Evolutionary conservation across 208 protist genomes (phyloP).

Genomic region (Leishmania tropica): DNA sequence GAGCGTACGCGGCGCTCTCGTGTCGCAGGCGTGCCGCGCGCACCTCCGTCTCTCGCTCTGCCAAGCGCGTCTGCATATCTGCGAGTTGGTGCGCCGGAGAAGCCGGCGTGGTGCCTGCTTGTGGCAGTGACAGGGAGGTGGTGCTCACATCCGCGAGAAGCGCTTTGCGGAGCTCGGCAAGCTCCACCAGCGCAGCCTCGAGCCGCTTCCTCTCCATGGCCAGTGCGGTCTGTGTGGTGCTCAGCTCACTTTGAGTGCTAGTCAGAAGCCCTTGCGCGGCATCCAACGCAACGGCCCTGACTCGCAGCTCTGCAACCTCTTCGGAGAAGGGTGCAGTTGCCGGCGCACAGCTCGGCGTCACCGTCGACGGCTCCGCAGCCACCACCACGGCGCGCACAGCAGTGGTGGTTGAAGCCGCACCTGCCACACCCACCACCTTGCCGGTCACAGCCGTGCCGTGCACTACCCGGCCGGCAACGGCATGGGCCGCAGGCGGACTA

Average conservation of each 20-base stretch:
- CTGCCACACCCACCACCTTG: conserved; percentile 11
- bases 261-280: conserved; percentile 26
- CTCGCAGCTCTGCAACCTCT: conserved; percentile 22
- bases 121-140: not conserved
- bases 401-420: not conserved
- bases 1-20: conserved; percentile 33
- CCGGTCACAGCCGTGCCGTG: conserved; percentile 21
- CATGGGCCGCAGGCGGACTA: not conserved
- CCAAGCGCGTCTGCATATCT: conserved; percentile 16
- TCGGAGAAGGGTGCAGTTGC: conserved; percentile 4
- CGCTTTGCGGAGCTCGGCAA: conserved; percentile 15
- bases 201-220: conserved; percentile 7
- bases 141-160: not conserved
- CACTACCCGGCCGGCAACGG: not conserved
- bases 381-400: conserved; percentile 8
- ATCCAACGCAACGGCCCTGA: conserved; percentile 19
- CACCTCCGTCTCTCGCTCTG: conserved; percentile 8
- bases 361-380: not conserved
- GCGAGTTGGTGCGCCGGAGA: conserved; percentile 1
- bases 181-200: not conserved
- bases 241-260: conserved; percentile 21
- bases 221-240: not conserved
- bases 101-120: not conserved
- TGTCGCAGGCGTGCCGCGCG: conserved; percentile 10
- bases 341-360: not conserved